Percentiles rank a stretch among this genome's conserved stretches.
Conservation (phyloP, 768 basidiomycete species). For the Boletus sp. region DNA sequence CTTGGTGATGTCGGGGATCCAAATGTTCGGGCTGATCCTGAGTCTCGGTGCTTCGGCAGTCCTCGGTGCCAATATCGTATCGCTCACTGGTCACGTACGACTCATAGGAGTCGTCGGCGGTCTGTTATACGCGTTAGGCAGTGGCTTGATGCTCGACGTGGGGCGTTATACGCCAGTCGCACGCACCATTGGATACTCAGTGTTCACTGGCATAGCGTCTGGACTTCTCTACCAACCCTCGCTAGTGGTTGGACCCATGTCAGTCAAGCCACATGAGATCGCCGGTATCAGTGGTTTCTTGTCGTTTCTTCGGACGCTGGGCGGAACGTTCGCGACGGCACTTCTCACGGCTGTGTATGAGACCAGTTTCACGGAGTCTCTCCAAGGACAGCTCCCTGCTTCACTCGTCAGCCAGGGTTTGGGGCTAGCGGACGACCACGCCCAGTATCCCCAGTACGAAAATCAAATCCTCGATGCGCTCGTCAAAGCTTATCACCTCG, state of each 20-base stretch:
- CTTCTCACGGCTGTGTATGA: conserved; percentile 34
- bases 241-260: conserved; percentile 35
- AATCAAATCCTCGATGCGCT: conserved; percentile 31
- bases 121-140: conserved; percentile 32
- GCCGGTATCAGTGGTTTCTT: conserved; percentile 36
- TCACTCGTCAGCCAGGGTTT: conserved; percentile 31
- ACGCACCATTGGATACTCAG: conserved; percentile 30
- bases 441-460: conserved; percentile 33
- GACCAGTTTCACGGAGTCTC: conserved; percentile 30
- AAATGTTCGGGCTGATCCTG: conserved; percentile 35
- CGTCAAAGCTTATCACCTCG: conserved; percentile 33
- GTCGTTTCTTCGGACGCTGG: conserved; percentile 34
- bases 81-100: conserved; percentile 31
- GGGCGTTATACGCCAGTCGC: conserved; percentile 28
- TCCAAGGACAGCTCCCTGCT: conserved; percentile 26
- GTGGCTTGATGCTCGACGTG: conserved; percentile 32
- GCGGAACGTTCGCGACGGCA: conserved; percentile 35
- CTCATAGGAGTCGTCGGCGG: conserved; percentile 31
- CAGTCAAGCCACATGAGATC: conserved; percentile 31
- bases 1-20: conserved; percentile 32
- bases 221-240: conserved; percentile 35
- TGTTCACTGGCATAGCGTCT: conserved; percentile 31
- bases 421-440: conserved; percentile 29
- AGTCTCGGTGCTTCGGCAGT: conserved; percentile 34
- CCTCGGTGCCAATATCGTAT: conserved; percentile 33